Evolutionary conservation across 805 yeast genomes (phyloP).

Genomic region (Sporopachydermia lactativora): DNA sequence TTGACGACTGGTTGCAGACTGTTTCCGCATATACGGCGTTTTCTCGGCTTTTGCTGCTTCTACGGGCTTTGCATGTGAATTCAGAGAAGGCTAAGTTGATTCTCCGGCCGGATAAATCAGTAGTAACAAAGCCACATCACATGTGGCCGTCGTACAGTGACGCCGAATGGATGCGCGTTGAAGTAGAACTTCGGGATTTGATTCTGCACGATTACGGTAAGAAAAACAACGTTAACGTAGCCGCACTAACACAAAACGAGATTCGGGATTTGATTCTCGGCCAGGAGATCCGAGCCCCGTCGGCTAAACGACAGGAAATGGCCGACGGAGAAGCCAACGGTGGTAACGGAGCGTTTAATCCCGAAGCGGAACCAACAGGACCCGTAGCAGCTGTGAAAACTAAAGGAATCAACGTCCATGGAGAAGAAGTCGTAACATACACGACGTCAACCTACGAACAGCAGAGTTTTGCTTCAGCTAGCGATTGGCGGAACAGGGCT

Average conservation of each 20-base stretch:
- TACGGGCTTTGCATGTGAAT: conserved; percentile 70
- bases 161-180: conserved; percentile 89
- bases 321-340: conserved; percentile 38
- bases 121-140: conserved; percentile 62
- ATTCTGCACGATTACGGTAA: conserved; percentile 75
- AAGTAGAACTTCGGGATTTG: conserved; percentile 75
- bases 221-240: conserved; percentile 73
- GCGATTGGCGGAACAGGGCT: conserved; percentile 87
- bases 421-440: conserved; percentile 90
- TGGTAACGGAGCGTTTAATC: not conserved
- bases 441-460: conserved; percentile 86
- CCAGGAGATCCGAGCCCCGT: conserved; percentile 85
- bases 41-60: conserved; percentile 68
- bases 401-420: conserved; percentile 80
- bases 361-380: conserved; percentile 10
- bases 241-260: conserved; percentile 83
- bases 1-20: conserved; percentile 84
- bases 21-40: conserved; percentile 89
- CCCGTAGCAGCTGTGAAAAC: conserved; percentile 69
- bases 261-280: conserved; percentile 90
- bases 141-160: conserved; percentile 85
- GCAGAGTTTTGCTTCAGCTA: conserved; percentile 63
- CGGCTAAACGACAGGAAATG: conserved; percentile 72
- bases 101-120: conserved; percentile 58
- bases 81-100: conserved; percentile 65